These are phyloP conservation scores for Podospora comata DNA, from an alignment of 495 filamentous ascomycete genomes.

Conservation along the genomic window DNA sequence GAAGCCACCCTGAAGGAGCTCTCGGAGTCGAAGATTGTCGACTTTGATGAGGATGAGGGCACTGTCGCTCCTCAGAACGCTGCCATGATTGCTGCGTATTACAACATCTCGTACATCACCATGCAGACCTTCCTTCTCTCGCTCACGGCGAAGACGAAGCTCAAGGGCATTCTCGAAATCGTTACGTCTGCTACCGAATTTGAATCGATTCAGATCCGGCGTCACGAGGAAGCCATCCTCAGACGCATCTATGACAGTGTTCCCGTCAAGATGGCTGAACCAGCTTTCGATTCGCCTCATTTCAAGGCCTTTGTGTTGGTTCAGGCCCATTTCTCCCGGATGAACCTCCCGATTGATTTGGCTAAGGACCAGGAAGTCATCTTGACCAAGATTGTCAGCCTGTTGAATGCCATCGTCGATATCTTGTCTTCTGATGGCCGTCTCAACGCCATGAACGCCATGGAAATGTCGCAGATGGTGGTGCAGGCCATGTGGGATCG, in stretches of 20 bases:
- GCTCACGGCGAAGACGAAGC: slow-evolving; percentile 78
- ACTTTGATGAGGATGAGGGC: slow-evolving; percentile 95
- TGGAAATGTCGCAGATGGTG: slow-evolving; percentile 99
- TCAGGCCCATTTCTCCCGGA: slow-evolving; percentile 94
- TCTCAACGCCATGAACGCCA: slow-evolving; percentile 93
- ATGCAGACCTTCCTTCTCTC: slow-evolving; percentile 99
- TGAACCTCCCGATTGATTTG: slow-evolving; percentile 95
- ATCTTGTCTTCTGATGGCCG: slow-evolving; percentile 95
- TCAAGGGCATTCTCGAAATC: slow-evolving; percentile 95
- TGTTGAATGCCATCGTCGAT: slow-evolving; percentile 90
- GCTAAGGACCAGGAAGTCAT: slow-evolving; percentile 94
- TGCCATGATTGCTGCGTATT: slow-evolving; percentile 97
- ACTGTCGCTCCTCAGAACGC: slow-evolving; percentile 85
- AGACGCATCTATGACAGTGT: slow-evolving; percentile 90
- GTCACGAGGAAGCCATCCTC: slow-evolving; percentile 86
- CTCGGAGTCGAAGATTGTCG: slow-evolving; percentile 90
- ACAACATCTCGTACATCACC: slow-evolving; percentile 98
- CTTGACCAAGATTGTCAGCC: slow-evolving; percentile 76
- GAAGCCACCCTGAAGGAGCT: slow-evolving; percentile 91
- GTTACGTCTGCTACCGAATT: slow-evolving; percentile 97
- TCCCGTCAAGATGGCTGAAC: slow-evolving; percentile 88
- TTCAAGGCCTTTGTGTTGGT: slow-evolving; percentile 97
- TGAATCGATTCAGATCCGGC: slow-evolving; percentile 87
- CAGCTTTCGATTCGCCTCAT: slow-evolving; percentile 86
- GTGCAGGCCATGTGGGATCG: slow-evolving; percentile 99